Conservation (phyloP, 2,329 filamentous ascomycete genomes). For the Scedosporium minutisporum region DNA sequence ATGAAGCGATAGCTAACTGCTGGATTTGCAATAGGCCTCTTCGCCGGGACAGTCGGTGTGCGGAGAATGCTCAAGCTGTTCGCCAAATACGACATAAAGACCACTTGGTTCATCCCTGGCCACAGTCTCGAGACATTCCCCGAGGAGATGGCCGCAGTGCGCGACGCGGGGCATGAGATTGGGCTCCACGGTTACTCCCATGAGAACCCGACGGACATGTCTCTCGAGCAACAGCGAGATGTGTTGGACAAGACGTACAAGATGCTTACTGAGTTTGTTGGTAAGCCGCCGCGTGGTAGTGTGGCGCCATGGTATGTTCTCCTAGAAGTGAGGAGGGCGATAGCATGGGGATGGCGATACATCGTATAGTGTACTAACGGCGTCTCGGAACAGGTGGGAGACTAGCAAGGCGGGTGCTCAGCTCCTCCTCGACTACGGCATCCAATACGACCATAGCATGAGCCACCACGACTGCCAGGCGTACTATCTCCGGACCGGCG, state of each 20-base stretch:
- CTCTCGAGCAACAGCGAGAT: constrained; percentile 62
- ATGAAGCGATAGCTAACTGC: background rate
- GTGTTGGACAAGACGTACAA: constrained; percentile 66
- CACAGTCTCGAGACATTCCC: constrained; percentile 40
- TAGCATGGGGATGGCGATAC: background rate
- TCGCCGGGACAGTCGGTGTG: constrained; percentile 58
- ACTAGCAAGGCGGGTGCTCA: constrained; percentile 58
- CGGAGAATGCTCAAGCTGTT: constrained; percentile 61
- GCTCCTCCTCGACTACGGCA: constrained; percentile 54
- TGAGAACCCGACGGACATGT: constrained; percentile 65
- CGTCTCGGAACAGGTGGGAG: constrained; percentile 42
- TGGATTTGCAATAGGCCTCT: constrained; percentile 36
- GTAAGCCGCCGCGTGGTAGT: constrained; percentile 61
- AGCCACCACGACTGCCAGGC: constrained; percentile 54
- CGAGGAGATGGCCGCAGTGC: constrained; percentile 31
- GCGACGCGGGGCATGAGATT: constrained; percentile 38
- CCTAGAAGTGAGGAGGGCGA: background rate
- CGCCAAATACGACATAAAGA: constrained; percentile 62
- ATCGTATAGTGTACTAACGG: too few relatives aligned
- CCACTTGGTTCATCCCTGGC: constrained; percentile 43
- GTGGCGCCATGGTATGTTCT: constrained; percentile 51
- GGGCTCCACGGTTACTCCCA: constrained; percentile 64
- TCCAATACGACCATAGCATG: constrained; percentile 63
- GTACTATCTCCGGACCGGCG: constrained; percentile 55
- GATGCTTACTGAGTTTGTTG: constrained; percentile 57